Evolutionary conservation across 208 protist genomes (phyloP).

Genomic region (Trypanosoma melophagium): DNA sequence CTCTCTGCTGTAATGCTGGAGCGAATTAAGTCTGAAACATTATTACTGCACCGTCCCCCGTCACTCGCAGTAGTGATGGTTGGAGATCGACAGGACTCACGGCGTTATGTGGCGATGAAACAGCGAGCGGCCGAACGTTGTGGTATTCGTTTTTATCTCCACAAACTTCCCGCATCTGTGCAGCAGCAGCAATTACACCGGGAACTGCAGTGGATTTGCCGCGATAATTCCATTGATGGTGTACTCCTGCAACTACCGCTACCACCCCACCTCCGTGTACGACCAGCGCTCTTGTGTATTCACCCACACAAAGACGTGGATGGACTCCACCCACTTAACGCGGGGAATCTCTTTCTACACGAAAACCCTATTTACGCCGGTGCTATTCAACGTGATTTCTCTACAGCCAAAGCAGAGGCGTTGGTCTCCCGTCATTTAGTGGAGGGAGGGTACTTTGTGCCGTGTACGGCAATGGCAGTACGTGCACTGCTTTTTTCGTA

Average conservation of each 20-base stretch:
- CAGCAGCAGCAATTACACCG: conserved; percentile 40
- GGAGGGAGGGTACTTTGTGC: conserved; percentile 62
- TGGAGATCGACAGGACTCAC: conserved; percentile 76
- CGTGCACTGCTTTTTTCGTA: conserved; percentile 62
- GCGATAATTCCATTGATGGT: conserved; percentile 41
- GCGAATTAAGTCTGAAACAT: conserved; percentile 35
- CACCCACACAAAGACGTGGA: conserved; percentile 89
- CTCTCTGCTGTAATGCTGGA: conserved; percentile 43
- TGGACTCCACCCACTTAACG: conserved; percentile 91
- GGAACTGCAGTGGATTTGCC: conserved; percentile 39
- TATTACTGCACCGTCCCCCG: conserved; percentile 42
- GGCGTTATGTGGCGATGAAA: conserved; percentile 81
- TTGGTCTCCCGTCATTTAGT: conserved; percentile 34
- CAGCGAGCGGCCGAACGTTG: conserved; percentile 42
- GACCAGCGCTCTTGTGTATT: conserved; percentile 58
- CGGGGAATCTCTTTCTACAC: conserved; percentile 75
- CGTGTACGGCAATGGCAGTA: conserved; percentile 61
- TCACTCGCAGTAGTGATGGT: conserved; percentile 94
- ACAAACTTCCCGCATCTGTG: conserved; percentile 32
- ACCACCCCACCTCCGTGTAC: conserved; percentile 86
- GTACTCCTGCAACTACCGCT: conserved; percentile 95
- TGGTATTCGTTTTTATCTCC: conserved; percentile 43
- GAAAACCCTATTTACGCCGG: conserved; percentile 53
- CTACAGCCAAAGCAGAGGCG: conserved; percentile 16
- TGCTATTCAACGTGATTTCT: background rate